Conservation (phyloP, 257 asterid species). For the Primulina eburnea region DNA sequence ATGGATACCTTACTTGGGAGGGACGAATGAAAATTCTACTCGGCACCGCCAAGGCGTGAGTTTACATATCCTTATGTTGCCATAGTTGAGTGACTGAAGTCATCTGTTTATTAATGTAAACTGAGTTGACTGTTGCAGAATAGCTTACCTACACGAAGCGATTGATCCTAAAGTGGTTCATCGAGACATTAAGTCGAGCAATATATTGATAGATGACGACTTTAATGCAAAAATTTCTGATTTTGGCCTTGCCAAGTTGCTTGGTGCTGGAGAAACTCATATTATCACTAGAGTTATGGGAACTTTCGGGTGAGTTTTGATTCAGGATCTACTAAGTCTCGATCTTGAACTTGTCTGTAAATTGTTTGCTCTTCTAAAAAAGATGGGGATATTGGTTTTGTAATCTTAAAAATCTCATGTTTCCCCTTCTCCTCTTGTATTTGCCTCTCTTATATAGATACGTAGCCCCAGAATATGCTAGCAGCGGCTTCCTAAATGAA, state of each 20-base stretch:
- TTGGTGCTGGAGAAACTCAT: slow-evolving; percentile 79
- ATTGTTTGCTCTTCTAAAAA: neutral
- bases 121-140: slow-evolving; percentile 41
- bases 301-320: slow-evolving; percentile 67
- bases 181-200: slow-evolving; percentile 81
- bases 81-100: neutral
- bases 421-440: neutral
- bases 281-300: slow-evolving; percentile 91
- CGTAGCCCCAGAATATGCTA: slow-evolving; percentile 88
- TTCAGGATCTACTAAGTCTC: neutral
- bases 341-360: neutral
- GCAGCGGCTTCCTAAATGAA: slow-evolving; percentile 71
- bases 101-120: slow-evolving; percentile 6
- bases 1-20: slow-evolving; percentile 57
- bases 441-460: slow-evolving; percentile 38
- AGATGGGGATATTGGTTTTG: neutral
- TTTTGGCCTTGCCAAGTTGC: slow-evolving; percentile 86
- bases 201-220: slow-evolving; percentile 72
- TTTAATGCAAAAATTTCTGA: slow-evolving; percentile 84
- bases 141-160: slow-evolving; percentile 80
- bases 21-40: slow-evolving; percentile 52
- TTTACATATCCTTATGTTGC: slow-evolving; percentile 4
- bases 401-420: neutral
- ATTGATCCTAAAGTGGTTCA: slow-evolving; percentile 89
- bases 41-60: slow-evolving; percentile 57